phyloP scores from a whole-genome alignment of 2,329 filamentous ascomycete genomes.

The Rhytidhysteron rufulum region DNA sequence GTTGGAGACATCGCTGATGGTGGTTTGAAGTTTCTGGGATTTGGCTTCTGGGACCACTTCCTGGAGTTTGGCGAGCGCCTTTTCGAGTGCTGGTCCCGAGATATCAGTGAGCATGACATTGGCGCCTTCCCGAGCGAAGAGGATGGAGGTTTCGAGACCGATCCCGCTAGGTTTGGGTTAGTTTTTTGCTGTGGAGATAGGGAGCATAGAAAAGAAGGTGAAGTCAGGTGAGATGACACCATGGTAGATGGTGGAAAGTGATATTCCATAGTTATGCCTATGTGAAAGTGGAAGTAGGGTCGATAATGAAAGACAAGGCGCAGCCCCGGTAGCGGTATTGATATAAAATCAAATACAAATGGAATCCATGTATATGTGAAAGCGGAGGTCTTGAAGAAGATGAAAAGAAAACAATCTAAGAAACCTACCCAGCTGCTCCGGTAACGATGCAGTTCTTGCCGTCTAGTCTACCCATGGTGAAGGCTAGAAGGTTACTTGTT shows the following conservation, averaged over 20 bases:
- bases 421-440: conserved; percentile 74
- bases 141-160: conserved; percentile 84
- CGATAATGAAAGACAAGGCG: no score
- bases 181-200: conserved; percentile 2
- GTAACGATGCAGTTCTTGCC: conserved; percentile 74
- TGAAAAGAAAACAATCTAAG: background rate
- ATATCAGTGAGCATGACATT: conserved; percentile 83
- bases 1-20: conserved; percentile 76
- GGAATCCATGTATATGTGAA: no score
- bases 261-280: no score
- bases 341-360: no score
- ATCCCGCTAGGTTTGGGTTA: conserved; percentile 63
- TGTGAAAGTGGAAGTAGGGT: no score
- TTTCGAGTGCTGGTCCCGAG: conserved; percentile 71
- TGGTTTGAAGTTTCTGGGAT: conserved; percentile 57
- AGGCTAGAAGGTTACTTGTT: no score
- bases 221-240: background rate
- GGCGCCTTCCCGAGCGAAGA: conserved; percentile 86
- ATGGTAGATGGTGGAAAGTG: no score
- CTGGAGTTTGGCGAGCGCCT: conserved; percentile 70
- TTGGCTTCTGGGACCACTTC: conserved; percentile 61
- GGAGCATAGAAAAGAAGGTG: background rate
- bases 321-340: no score
- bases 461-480: conserved; percentile 47
- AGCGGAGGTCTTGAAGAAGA: background rate